phyloP scores from a whole-genome alignment of 129 eudicot genomes.

The Flaveria bidentis region DNA sequence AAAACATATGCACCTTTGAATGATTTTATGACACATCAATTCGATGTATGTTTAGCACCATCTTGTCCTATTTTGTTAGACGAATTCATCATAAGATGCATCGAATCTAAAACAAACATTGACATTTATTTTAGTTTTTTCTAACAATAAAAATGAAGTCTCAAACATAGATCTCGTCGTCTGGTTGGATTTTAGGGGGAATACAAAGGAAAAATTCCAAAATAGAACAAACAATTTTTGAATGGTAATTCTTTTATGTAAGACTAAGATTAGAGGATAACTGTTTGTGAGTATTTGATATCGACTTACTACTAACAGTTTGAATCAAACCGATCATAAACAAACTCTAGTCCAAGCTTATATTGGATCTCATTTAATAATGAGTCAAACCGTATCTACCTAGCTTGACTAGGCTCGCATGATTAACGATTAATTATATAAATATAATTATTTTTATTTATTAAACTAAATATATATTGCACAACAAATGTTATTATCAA shows the following conservation, averaged over 20 bases:
- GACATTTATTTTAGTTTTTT: not conserved
- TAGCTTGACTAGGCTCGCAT: too few relatives aligned
- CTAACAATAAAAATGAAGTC: not conserved
- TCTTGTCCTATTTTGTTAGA: not conserved
- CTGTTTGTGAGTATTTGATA: not conserved
- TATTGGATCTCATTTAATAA: too few relatives aligned
- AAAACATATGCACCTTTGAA: too few relatives aligned
- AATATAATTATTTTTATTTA: too few relatives aligned
- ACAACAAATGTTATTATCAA: too few relatives aligned
- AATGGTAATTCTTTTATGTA: not conserved
- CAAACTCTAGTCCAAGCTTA: not conserved
- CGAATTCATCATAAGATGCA: not conserved
- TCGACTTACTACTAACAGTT: not conserved
- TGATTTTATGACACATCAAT: not conserved
- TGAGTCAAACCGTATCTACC: too few relatives aligned
- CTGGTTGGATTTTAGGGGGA: not conserved
- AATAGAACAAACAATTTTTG: not conserved
- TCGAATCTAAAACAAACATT: not conserved
- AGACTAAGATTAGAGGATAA: not conserved
- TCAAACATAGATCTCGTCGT: conserved; percentile 13
- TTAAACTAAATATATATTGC: too few relatives aligned
- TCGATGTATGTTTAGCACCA: not conserved
- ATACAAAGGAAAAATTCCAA: not conserved
- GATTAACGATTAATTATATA: too few relatives aligned
- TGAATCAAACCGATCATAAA: not conserved